A percentile compares a stretch with the other conserved stretches of the same genome.
Evolutionary conservation across 2,329 filamentous ascomycete genomes (phyloP).

Genomic region (Corinectria fuckeliana): DNA sequence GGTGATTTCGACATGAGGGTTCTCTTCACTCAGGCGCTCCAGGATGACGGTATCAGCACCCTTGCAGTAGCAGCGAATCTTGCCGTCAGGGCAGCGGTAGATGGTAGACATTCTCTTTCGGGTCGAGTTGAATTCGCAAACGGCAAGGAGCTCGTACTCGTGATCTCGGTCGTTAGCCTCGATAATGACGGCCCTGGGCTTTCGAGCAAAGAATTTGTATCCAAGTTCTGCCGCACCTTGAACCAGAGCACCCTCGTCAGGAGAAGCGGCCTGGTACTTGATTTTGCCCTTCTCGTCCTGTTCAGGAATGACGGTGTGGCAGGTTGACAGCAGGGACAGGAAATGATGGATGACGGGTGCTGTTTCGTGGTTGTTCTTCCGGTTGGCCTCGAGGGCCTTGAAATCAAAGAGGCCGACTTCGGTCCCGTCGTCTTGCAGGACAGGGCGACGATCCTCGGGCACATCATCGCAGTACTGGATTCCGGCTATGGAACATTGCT

Average conservation of each 20-base stretch:
- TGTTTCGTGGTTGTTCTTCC: slow-evolving; percentile 59
- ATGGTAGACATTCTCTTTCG: slow-evolving; percentile 98
- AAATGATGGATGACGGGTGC: slow-evolving; percentile 75
- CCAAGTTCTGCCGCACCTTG: slow-evolving; percentile 86
- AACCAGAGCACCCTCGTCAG: slow-evolving; percentile 95
- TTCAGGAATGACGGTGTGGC: slow-evolving; percentile 97
- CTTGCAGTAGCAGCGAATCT: slow-evolving; percentile 92
- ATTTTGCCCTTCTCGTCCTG: slow-evolving; percentile 80
- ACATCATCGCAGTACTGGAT: slow-evolving; percentile 94
- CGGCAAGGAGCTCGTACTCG: slow-evolving; percentile 90
- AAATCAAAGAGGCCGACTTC: slow-evolving; percentile 87
- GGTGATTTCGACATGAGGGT: slow-evolving; percentile 87
- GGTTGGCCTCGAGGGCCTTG: slow-evolving; percentile 74
- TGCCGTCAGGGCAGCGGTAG: slow-evolving; percentile 94
- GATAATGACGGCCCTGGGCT: slow-evolving; percentile 87
- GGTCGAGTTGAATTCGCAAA: slow-evolving; percentile 97
- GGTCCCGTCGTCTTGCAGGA: slow-evolving; percentile 77
- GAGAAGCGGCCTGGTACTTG: slow-evolving; percentile 97
- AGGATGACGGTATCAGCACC: slow-evolving; percentile 97
- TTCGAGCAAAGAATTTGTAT: slow-evolving; percentile 89
- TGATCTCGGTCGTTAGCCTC: slow-evolving; percentile 73
- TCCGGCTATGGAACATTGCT: slow-evolving; percentile 90
- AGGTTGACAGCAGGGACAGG: slow-evolving; percentile 83
- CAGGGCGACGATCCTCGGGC: slow-evolving; percentile 85
- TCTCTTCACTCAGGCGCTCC: slow-evolving; percentile 83